These are phyloP conservation scores for Picocystis sp. DNA, from an alignment of 163 green algal species.

Conservation along the genomic window DNA sequence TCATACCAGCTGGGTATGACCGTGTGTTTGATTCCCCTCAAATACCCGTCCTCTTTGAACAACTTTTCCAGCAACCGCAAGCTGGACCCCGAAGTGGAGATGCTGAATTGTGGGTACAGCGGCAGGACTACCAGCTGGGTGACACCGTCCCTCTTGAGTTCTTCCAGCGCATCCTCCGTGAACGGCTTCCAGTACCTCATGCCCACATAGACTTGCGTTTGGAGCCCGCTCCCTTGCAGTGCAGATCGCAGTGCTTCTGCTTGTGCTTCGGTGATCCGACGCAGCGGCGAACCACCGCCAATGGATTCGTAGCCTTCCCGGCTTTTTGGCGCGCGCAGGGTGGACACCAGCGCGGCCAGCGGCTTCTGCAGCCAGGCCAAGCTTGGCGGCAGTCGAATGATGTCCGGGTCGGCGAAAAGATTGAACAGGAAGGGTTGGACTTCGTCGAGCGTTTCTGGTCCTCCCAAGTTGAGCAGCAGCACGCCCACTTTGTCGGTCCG, in stretches of 20 bases:
- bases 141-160: constrained; percentile 73
- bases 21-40: constrained; percentile 59
- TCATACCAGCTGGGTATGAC: constrained; percentile 89
- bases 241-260: constrained; percentile 36
- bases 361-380: constrained; percentile 46
- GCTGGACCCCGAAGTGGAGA: constrained; percentile 75
- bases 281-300: constrained; percentile 79
- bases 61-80: constrained; percentile 76
- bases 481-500: constrained; percentile 53
- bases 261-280: constrained; percentile 87
- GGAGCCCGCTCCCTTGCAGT: constrained; percentile 37
- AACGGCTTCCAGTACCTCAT: constrained; percentile 99
- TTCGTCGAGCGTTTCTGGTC: constrained; percentile 85
- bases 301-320: constrained; percentile 82
- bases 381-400: constrained; percentile 49
- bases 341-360: constrained; percentile 71
- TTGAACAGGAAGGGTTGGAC: constrained; percentile 98
- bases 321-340: constrained; percentile 38
- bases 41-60: constrained; percentile 27
- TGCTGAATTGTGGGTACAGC: constrained; percentile 96
- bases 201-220: constrained; percentile 74
- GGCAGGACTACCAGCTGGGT: constrained; percentile 82
- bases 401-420: constrained; percentile 92
- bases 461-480: constrained; percentile 92
- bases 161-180: constrained; percentile 84